phyloP scores from a whole-genome alignment of 2,329 filamentous ascomycete species.

The Hypoxylon rubiginosum region DNA sequence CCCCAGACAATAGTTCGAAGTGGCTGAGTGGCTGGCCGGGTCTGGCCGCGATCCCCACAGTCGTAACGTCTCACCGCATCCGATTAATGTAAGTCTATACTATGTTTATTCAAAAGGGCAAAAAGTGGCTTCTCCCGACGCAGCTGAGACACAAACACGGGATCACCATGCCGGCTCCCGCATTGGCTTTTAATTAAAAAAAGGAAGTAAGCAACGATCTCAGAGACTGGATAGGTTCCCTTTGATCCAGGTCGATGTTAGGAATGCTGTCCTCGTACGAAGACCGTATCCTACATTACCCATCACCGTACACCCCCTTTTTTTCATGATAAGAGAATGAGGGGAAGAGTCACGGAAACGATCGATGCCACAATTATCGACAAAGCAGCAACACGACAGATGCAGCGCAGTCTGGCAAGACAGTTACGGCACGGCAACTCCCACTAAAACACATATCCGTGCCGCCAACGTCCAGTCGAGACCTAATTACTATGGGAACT shows the following conservation, averaged over 20 bases:
- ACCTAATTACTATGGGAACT: background rate
- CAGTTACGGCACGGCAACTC: background rate
- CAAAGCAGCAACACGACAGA: background rate
- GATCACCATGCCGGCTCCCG: conserved; percentile 4
- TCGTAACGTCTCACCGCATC: conserved; percentile 19
- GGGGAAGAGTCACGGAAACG: background rate
- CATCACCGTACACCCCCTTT: background rate
- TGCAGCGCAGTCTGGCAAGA: background rate
- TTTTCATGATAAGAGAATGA: background rate
- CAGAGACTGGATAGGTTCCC: background rate
- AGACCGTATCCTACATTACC: background rate
- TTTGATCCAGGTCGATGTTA: background rate
- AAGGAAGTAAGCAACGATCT: background rate
- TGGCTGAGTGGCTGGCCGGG: conserved; percentile 1
- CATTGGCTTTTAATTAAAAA: background rate
- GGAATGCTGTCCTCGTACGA: background rate
- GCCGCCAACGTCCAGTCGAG: conserved; percentile 2
- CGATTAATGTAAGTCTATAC: conserved; percentile 11
- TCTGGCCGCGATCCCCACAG: conserved; percentile 1
- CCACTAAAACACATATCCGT: background rate
- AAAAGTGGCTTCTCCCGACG: conserved; percentile 15
- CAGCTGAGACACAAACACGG: conserved; percentile 13
- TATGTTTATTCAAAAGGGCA: background rate
- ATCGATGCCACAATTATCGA: background rate
- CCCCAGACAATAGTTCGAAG: background rate